phyloP scores from a whole-genome alignment of 345 rosid species.

The Cardiospermum halicacabum region DNA sequence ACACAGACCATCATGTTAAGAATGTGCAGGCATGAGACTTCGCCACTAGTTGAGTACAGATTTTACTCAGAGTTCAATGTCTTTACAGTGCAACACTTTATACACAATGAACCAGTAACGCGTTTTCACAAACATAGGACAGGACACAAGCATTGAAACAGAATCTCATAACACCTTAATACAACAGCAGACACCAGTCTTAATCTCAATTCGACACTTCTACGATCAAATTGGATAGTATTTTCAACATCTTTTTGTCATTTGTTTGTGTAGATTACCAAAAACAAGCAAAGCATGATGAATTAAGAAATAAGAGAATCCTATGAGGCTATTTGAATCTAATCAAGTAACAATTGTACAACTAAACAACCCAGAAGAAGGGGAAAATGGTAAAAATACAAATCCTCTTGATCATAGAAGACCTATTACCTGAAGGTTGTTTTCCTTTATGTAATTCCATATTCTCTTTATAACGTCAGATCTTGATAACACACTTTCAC shows the following conservation, averaged over 20 bases:
- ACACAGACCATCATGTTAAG: not conserved
- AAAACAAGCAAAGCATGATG: too few relatives aligned
- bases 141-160: not conserved
- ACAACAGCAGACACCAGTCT: too few relatives aligned
- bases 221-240: too few relatives aligned
- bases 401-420: too few relatives aligned
- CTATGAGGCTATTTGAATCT: not conserved
- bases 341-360: not conserved
- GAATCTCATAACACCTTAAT: not conserved
- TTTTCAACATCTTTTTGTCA: too few relatives aligned
- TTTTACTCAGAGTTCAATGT: not conserved
- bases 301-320: not conserved
- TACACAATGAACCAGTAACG: not conserved
- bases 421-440: constrained; percentile 39
- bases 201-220: too few relatives aligned
- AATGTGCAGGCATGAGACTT: not conserved
- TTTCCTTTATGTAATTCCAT: constrained; percentile 46
- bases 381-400: too few relatives aligned
- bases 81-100: not conserved
- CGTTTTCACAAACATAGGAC: not conserved
- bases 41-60: not conserved
- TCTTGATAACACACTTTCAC: constrained; percentile 41
- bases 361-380: not conserved
- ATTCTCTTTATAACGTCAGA: constrained; percentile 43
- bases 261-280: too few relatives aligned